phyloP scores from a whole-genome alignment of 2,329 filamentous ascomycete genomes.

The Hypoxylon sp. region DNA sequence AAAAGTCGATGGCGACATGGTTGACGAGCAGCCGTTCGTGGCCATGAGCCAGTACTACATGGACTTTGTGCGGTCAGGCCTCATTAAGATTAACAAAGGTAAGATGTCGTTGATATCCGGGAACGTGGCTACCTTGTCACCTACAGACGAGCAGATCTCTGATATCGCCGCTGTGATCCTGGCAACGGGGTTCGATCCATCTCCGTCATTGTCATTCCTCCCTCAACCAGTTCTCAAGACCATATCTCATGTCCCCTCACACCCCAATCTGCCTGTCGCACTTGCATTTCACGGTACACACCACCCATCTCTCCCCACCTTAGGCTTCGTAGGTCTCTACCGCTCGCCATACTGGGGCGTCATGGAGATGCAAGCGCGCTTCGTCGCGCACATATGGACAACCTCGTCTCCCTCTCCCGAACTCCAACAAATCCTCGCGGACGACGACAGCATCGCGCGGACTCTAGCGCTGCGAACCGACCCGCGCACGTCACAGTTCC shows the following conservation, averaged over 20 bases:
- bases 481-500: slow-evolving; percentile 74
- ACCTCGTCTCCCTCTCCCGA: slow-evolving; percentile 43
- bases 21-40: slow-evolving; percentile 70
- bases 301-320: slow-evolving; percentile 68
- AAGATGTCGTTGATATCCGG: slow-evolving; percentile 56
- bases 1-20: slow-evolving; percentile 55
- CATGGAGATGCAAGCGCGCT: slow-evolving; percentile 86
- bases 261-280: slow-evolving; percentile 70
- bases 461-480: slow-evolving; percentile 65
- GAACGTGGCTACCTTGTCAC: slow-evolving; percentile 52
- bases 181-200: slow-evolving; percentile 79
- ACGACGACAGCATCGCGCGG: slow-evolving; percentile 59
- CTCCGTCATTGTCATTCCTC: slow-evolving; percentile 73
- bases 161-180: slow-evolving; percentile 76
- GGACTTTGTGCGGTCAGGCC: slow-evolving; percentile 76
- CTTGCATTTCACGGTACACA: slow-evolving; percentile 76
- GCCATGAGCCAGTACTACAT: slow-evolving; percentile 78
- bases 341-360: slow-evolving; percentile 87
- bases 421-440: slow-evolving; percentile 56
- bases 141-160: slow-evolving; percentile 54
- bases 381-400: slow-evolving; percentile 72
- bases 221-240: slow-evolving; percentile 64
- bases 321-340: slow-evolving; percentile 88
- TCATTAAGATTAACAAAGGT: slow-evolving; percentile 65
- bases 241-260: slow-evolving; percentile 67